phyloP scores from a whole-genome alignment of 257 asterid genomes.

The Jacaranda copaia region DNA sequence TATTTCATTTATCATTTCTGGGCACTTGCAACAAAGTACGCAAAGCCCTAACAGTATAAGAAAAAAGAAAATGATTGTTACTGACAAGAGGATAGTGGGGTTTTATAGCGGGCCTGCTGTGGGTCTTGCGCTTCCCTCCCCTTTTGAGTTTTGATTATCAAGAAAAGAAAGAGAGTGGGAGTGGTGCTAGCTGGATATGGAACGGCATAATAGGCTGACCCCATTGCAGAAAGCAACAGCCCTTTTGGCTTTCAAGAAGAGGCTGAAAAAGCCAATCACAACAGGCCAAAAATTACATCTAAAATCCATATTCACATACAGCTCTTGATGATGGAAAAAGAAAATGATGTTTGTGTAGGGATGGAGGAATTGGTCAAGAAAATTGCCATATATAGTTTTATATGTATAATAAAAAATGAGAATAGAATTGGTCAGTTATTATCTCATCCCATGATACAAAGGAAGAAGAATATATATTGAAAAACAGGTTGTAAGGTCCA shows the following conservation, averaged over 20 bases:
- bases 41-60: no score
- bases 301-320: not conserved
- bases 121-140: no score
- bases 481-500: not conserved
- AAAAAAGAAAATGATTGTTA: no score
- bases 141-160: not conserved
- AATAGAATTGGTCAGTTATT: not conserved
- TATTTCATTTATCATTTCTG: no score
- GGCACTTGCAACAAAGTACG: no score
- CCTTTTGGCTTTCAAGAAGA: constrained; percentile 35
- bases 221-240: constrained; percentile 46
- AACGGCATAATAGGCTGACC: not conserved
- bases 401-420: no score
- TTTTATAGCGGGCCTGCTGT: no score
- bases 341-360: not conserved
- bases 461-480: not conserved
- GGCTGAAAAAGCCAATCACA: constrained; percentile 22
- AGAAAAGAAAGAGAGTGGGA: not conserved
- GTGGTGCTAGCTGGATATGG: constrained; percentile 47
- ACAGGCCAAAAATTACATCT: not conserved
- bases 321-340: not conserved
- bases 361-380: not conserved
- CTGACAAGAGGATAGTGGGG: no score
- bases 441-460: not conserved
- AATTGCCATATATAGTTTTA: not conserved